These are phyloP conservation scores for Fusarium citri DNA, from an alignment of 2,329 filamentous ascomycete species.

Conservation along the genomic window DNA sequence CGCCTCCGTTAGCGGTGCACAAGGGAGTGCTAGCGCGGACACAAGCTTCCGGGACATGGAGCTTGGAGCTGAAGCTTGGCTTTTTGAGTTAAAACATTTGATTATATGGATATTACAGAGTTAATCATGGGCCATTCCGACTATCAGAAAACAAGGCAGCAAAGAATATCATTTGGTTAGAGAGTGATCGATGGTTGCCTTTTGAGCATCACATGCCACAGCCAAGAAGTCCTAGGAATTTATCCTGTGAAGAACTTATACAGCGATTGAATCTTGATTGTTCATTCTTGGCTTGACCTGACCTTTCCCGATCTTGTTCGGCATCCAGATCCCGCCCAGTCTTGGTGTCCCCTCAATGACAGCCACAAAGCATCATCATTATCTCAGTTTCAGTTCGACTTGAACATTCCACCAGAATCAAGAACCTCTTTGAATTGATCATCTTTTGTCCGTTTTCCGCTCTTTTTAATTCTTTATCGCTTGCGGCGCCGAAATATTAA, in stretches of 20 bases:
- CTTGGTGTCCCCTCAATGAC: slow-evolving; percentile 18
- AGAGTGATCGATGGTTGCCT: not conserved
- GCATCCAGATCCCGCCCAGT: not conserved
- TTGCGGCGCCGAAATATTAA: not conserved
- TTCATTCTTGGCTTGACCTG: not conserved
- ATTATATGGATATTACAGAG: not conserved
- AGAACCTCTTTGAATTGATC: not conserved
- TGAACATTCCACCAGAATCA: slow-evolving; percentile 21
- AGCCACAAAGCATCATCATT: slow-evolving; percentile 32
- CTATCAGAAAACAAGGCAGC: slow-evolving; percentile 1
- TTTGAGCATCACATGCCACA: not conserved
- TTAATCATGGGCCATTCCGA: slow-evolving; percentile 4
- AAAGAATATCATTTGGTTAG: not conserved
- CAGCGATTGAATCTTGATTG: not conserved
- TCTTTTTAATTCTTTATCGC: not conserved
- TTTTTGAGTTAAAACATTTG: slow-evolving; percentile 14
- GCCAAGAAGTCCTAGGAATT: not conserved
- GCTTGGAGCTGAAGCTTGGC: slow-evolving; percentile 19
- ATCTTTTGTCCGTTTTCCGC: not conserved
- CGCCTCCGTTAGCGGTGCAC: slow-evolving; percentile 1
- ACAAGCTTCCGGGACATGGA: slow-evolving; percentile 37
- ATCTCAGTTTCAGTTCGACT: slow-evolving; percentile 1
- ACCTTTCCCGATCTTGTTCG: not conserved
- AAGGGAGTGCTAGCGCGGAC: slow-evolving; percentile 31
- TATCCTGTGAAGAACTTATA: not conserved